Conservation (phyloP, 2,329 filamentous ascomycete genomes). For the Aspergillus chevalieri region DNA sequence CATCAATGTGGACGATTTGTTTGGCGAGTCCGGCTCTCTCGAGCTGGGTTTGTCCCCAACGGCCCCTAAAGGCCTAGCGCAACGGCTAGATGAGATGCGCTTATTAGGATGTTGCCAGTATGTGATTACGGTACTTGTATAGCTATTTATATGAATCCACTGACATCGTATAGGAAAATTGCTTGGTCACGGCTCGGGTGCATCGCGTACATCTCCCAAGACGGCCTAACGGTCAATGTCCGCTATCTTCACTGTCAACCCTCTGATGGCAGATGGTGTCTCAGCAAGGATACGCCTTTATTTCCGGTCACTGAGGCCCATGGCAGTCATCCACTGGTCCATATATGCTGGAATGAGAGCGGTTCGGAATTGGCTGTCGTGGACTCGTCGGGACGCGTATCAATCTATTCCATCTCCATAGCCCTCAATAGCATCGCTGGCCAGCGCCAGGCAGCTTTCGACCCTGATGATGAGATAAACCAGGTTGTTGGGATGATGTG, state of each 20-base stretch:
- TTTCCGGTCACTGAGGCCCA: conserved; percentile 56
- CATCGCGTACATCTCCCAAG: conserved; percentile 71
- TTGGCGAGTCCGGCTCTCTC: conserved; percentile 58
- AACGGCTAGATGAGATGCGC: conserved; percentile 70
- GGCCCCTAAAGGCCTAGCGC: conserved; percentile 60
- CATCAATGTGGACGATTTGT: conserved; percentile 65
- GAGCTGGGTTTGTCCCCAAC: conserved; percentile 52
- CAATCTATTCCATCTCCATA: conserved; percentile 65
- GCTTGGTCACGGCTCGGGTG: conserved; percentile 85
- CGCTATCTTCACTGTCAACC: conserved; percentile 65
- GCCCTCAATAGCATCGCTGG: conserved; percentile 66
- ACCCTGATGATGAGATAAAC: conserved; percentile 66
- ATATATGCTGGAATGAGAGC: conserved; percentile 74
- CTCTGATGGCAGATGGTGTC: conserved; percentile 65
- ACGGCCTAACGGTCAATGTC: conserved; percentile 65
- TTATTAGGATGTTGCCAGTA: conserved; percentile 76
- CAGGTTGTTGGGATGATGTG: conserved; percentile 80
- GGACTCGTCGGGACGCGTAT: conserved; percentile 71
- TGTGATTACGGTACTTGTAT: conserved; percentile 28
- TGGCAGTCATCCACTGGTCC: conserved; percentile 63
- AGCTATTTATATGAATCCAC: neutral
- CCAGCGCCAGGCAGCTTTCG: conserved; percentile 58
- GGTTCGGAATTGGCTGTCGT: conserved; percentile 77
- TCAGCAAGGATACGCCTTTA: conserved; percentile 65
- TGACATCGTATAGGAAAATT: conserved; percentile 55